Evolutionary conservation across 2,329 filamentous ascomycete genomes (phyloP), one percentile per base, ranked within the genome.

Genomic region (Pseudocercospora cruenta): DNA sequence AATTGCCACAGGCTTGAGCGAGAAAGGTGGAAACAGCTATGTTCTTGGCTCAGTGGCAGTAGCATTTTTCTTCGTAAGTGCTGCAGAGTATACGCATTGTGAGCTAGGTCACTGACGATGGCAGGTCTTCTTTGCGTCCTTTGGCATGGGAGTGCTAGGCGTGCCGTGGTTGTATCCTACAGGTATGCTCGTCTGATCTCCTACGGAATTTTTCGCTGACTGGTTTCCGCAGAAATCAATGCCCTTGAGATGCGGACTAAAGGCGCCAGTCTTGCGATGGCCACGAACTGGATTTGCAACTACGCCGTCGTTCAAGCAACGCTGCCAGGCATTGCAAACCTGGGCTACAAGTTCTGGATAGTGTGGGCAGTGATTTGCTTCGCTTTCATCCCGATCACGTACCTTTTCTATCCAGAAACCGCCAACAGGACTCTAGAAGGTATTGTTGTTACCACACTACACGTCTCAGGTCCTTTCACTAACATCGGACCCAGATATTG

Each of bases 281-380:
- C 80, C 4, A 82, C 82, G 9, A 87, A 87, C 77, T 87, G 85
- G 85, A 85, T 73, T 31, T 70, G 67, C 54, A 74, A 74, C 65
- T 74, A 73, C 61, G 70, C 70, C 47, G 71, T 75, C 21, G 72
- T 74, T 8, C 71, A 75, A 65, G 71, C 72, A 43, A 73, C 77
- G 31, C 68, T 74, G 6, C 69, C 71, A 3, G 74, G 69, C 1
- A 75, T 78, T 19, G 74, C 80, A 22, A 82, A 80, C 22, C 76
- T 86, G 0, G 78, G 81, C 4, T 87, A 83, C 80, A 81, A 80
- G 62, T 87, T 83, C 61, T 87, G 82, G 76, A 80, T 87, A 36
- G 80, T 87, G 68, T 88, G 85, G 75, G 82, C 84, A 1, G 79
- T 81, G n/a, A 81, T 85, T 71, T 86, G 85, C 76, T 83, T 81